Evolutionary conservation across 345 rosid species (phyloP).

Genomic region (Moricandia moricandioides): DNA sequence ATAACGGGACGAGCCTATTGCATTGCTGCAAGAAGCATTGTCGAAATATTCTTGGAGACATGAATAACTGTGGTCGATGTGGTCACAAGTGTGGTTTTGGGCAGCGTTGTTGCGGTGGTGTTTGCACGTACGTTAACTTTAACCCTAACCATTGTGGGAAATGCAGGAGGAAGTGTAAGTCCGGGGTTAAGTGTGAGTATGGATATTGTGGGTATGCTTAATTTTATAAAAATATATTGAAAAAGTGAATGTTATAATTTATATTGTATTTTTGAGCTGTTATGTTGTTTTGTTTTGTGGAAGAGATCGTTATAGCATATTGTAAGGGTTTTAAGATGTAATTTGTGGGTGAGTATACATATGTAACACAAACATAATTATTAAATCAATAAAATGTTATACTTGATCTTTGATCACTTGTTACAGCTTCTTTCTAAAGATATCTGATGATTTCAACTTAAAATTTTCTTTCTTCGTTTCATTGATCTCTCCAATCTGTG

Average conservation of each 20-base stretch:
- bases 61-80: constrained; percentile 61
- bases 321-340: constrained; percentile 6
- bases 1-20: constrained; percentile 57
- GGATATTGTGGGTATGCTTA: constrained; percentile 73
- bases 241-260: not conserved
- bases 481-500: no score
- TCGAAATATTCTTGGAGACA: constrained; percentile 53
- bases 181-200: constrained; percentile 49
- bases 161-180: constrained; percentile 47
- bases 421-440: no score
- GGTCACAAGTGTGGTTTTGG: constrained; percentile 53
- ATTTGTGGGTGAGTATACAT: constrained; percentile 20
- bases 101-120: constrained; percentile 55
- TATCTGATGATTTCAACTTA: no score
- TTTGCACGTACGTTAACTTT: constrained; percentile 39
- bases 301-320: constrained; percentile 8
- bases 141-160: constrained; percentile 54
- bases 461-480: no score
- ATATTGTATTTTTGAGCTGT: constrained; percentile 11
- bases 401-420: no score
- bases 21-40: constrained; percentile 80
- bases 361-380: constrained; percentile 21
- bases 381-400: not conserved
- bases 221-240: not conserved
- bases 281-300: not conserved